phyloP scores from a whole-genome alignment of 352 stramenopile species.

The Phytophthora vignae region DNA sequence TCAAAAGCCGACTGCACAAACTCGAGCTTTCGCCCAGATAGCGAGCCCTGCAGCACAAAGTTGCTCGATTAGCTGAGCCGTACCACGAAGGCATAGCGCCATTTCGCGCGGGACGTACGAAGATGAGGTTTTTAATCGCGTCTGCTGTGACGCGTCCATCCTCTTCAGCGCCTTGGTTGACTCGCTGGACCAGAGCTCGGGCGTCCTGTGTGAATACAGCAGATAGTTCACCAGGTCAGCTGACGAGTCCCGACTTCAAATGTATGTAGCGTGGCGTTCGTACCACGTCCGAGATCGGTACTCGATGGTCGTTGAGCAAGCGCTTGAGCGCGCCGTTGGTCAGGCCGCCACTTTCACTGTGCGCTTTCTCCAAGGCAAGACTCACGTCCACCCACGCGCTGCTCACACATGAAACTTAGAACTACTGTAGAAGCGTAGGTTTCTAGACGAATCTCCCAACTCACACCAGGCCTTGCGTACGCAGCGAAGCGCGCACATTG shows the following conservation, averaged over 20 bases:
- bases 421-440: not conserved
- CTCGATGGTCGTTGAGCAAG: constrained; percentile 54
- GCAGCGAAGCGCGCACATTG: constrained; percentile 49
- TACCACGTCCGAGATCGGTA: constrained; percentile 74
- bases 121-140: constrained; percentile 70
- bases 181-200: constrained; percentile 53
- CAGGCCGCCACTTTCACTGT: constrained; percentile 48
- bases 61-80: not conserved
- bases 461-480: constrained; percentile 58
- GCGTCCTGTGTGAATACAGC: constrained; percentile 44
- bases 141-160: constrained; percentile 52
- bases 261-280: not conserved
- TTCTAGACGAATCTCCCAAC: constrained; percentile 5
- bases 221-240: constrained; percentile 3
- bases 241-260: not conserved
- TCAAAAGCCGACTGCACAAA: constrained; percentile 79
- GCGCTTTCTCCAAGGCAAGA: constrained; percentile 55
- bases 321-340: constrained; percentile 66
- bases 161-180: constrained; percentile 46
- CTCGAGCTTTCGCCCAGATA: constrained; percentile 60
- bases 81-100: not conserved
- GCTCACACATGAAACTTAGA: not conserved
- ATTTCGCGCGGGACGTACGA: constrained; percentile 35
- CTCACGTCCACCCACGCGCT: constrained; percentile 67
- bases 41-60: constrained; percentile 40